phyloP scores from a whole-genome alignment of 768 basidiomycete genomes.

The Lanmaoa rubissima region DNA sequence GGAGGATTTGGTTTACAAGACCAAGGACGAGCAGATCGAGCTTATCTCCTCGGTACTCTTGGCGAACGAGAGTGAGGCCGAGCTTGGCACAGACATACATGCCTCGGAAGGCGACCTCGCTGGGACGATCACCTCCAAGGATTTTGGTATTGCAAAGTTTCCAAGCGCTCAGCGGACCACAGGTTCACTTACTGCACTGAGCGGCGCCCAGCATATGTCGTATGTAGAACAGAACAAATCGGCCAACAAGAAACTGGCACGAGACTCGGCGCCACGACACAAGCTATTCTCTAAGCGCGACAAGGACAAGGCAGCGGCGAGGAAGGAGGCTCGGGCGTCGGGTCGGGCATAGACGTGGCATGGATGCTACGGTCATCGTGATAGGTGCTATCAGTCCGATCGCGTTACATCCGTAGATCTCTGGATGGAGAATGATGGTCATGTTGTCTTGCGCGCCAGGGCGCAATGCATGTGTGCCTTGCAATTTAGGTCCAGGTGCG shows the following conservation, averaged over 20 bases:
- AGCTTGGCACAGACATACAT: conserved; percentile 80
- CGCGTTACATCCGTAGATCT: conserved; percentile 10
- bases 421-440: conserved; percentile 12
- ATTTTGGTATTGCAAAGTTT: conserved; percentile 70
- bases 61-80: conserved; percentile 87
- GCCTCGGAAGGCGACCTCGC: conserved; percentile 83
- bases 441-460: conserved; percentile 13
- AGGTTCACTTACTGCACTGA: conserved; percentile 78
- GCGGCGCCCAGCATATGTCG: conserved; percentile 89
- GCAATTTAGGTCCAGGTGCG: conserved; percentile 22
- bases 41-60: conserved; percentile 90
- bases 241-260: conserved; percentile 76
- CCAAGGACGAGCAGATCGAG: conserved; percentile 92
- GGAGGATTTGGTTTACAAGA: conserved; percentile 88
- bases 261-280: conserved; percentile 55
- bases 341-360: conserved; percentile 26
- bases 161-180: conserved; percentile 73
- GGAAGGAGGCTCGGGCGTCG: conserved; percentile 41
- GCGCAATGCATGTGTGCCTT: conserved; percentile 20
- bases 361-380: conserved; percentile 5
- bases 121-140: conserved; percentile 83
- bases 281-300: conserved; percentile 84
- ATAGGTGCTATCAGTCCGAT: conserved; percentile 19
- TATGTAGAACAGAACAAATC: conserved; percentile 92
- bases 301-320: conserved; percentile 60